Evolutionary conservation across 352 stramenopile genomes (phyloP).

Genomic region (Poterioochromonas sp.): DNA sequence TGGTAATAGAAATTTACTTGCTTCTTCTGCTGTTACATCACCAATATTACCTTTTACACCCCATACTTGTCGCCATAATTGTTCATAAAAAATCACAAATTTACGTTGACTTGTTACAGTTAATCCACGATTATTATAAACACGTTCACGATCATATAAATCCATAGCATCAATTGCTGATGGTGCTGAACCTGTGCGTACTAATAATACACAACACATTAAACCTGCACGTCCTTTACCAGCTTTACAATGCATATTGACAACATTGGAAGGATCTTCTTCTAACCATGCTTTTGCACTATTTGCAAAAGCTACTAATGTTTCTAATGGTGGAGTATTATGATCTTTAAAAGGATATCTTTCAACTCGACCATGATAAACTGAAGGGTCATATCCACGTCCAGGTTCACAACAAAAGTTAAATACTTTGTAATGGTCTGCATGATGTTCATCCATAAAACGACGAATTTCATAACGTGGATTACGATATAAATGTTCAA

Average conservation of each 20-base stretch:
- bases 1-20: neutral
- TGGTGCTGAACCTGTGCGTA: conserved; percentile 8
- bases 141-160: conserved; percentile 33
- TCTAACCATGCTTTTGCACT: conserved; percentile 41
- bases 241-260: conserved; percentile 76
- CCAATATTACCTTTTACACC: conserved; percentile 29
- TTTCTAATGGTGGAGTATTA: conserved; percentile 41
- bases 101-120: conserved; percentile 39
- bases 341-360: conserved; percentile 46
- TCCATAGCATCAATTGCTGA: conserved; percentile 36
- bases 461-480: conserved; percentile 62
- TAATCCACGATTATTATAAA: conserved; percentile 36
- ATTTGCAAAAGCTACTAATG: conserved; percentile 43
- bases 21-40: neutral
- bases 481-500: conserved; percentile 67
- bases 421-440: conserved; percentile 69
- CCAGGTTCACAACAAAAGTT: conserved; percentile 71
- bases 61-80: conserved; percentile 22
- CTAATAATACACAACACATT: conserved; percentile 55
- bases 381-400: conserved; percentile 26
- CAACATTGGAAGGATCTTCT: conserved; percentile 56
- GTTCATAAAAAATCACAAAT: conserved; percentile 50
- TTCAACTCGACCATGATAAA: conserved; percentile 38
- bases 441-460: conserved; percentile 72
- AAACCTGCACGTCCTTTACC: conserved; percentile 72